phyloP scores from a whole-genome alignment of 108 stramenopile species.

The Nannochloropsis salina region DNA sequence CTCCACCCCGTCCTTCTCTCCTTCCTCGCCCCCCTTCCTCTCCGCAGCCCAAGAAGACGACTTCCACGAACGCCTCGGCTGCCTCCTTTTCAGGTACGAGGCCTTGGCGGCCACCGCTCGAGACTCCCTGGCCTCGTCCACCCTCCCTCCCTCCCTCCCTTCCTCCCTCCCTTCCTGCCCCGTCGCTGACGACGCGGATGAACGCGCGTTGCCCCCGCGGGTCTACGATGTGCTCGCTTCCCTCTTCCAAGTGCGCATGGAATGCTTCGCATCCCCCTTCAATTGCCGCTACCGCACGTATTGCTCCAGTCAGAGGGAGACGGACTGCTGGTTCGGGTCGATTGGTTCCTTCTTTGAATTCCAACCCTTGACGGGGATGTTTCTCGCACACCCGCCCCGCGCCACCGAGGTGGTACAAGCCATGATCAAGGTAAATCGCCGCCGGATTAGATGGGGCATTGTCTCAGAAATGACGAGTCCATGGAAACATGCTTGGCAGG shows the following conservation, averaged over 20 bases:
- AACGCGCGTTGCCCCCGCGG: constrained; percentile 54
- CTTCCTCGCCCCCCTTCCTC: neutral
- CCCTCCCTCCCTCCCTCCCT: too few relatives aligned
- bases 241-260: constrained; percentile 65
- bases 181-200: neutral
- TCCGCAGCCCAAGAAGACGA: neutral
- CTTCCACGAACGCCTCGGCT: neutral
- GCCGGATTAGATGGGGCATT: too few relatives aligned
- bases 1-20: neutral
- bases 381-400: neutral
- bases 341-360: neutral
- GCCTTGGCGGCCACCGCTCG: neutral
- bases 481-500: too few relatives aligned
- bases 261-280: constrained; percentile 82
- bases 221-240: constrained; percentile 66
- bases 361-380: neutral
- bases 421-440: neutral
- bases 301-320: neutral
- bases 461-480: too few relatives aligned
- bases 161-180: neutral
- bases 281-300: constrained; percentile 68
- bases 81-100: neutral
- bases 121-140: neutral
- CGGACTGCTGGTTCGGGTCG: neutral
- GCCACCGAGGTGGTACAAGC: neutral